Conservation (phyloP, 495 filamentous ascomycete genomes). For the Aspergillus wentii region DNA sequence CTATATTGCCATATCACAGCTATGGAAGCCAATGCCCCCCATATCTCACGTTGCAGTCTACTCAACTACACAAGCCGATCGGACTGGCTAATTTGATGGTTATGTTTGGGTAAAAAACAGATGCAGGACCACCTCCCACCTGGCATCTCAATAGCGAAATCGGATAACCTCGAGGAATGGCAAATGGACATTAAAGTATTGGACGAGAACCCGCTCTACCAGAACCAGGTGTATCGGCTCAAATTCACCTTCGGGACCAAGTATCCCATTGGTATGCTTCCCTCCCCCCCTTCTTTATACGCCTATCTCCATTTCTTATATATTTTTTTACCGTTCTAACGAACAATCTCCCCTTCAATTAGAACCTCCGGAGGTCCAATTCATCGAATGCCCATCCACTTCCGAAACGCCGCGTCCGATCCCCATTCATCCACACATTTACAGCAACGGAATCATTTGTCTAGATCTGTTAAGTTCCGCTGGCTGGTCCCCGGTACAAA, state of each 20-base stretch:
- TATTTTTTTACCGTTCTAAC: background rate
- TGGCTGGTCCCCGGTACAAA: conserved; percentile 96
- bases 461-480: conserved; percentile 83
- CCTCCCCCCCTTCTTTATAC: background rate
- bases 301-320: background rate
- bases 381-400: conserved; percentile 49
- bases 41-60: too few relatives aligned
- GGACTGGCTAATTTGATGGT: too few relatives aligned
- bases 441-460: conserved; percentile 97
- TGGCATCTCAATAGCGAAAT: conserved; percentile 75
- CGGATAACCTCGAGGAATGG: conserved; percentile 86
- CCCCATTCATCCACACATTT: conserved; percentile 95
- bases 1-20: too few relatives aligned
- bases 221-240: conserved; percentile 72
- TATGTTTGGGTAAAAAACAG: too few relatives aligned
- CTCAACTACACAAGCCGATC: too few relatives aligned
- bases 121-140: conserved; percentile 48
- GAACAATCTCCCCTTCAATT: conserved; percentile 1
- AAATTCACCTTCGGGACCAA: conserved; percentile 77
- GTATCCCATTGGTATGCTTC: conserved; percentile 80
- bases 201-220: conserved; percentile 87
- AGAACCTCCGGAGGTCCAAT: conserved; percentile 94
- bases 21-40: too few relatives aligned
- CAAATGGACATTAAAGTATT: conserved; percentile 87
- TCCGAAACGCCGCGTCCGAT: conserved; percentile 59